Evolutionary conservation across 306 rosid species (phyloP).

Genomic region (Alnus rubra): DNA sequence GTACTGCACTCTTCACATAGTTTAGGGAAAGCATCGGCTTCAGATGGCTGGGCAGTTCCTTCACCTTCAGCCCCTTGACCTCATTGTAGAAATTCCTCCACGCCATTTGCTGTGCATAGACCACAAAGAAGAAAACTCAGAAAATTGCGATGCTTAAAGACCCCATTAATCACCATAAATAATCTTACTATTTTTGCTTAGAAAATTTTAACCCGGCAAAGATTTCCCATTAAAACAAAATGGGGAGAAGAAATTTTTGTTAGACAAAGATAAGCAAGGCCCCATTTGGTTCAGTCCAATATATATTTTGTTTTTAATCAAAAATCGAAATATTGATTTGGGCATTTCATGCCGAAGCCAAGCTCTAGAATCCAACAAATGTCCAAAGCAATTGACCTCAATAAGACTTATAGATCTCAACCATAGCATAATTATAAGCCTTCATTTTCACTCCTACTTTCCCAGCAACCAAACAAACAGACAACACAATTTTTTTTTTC

Average conservation of each 20-base stretch:
- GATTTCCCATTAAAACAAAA: background rate
- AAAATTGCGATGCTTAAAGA: background rate
- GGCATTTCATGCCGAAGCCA: background rate
- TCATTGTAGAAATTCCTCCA: slow-evolving; percentile 63
- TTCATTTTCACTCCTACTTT: background rate
- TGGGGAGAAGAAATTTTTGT: background rate
- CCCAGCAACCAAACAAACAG: background rate
- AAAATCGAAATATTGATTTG: background rate
- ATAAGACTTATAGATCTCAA: background rate
- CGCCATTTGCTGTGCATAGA: slow-evolving; percentile 48
- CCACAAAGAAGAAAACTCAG: background rate
- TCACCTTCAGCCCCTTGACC: slow-evolving; percentile 65
- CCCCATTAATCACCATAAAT: background rate
- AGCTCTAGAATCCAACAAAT: background rate
- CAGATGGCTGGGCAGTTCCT: slow-evolving; percentile 56
- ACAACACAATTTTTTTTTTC: too few relatives aligned
- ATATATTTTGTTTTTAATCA: background rate
- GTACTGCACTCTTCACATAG: slow-evolving; percentile 43
- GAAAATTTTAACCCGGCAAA: background rate
- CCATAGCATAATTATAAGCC: background rate
- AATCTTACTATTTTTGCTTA: background rate
- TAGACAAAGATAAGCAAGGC: background rate
- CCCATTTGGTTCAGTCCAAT: background rate
- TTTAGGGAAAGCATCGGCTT: slow-evolving; percentile 65
- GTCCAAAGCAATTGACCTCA: background rate